Evolutionary conservation across 768 basidiomycete genomes (phyloP).

Genomic region (Lactarius quietus): DNA sequence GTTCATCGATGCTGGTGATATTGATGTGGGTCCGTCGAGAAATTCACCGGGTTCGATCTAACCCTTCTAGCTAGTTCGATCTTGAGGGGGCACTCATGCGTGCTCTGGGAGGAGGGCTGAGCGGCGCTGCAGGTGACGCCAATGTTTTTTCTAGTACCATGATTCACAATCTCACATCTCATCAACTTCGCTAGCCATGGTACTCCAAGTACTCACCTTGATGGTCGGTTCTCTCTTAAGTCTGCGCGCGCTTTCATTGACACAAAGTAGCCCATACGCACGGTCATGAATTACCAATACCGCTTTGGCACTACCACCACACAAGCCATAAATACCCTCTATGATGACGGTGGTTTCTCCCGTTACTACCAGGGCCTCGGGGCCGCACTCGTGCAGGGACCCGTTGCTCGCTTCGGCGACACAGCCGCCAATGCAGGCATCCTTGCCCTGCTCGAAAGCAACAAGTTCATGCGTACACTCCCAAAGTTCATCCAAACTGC

Average conservation of each 20-base stretch:
- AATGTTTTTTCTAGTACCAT: background rate
- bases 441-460: constrained; percentile 75
- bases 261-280: constrained; percentile 68
- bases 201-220: constrained; percentile 84
- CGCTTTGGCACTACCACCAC: constrained; percentile 78
- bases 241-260: constrained; percentile 17
- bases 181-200: constrained; percentile 62
- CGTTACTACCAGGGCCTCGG: constrained; percentile 86
- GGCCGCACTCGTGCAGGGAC: constrained; percentile 85
- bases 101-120: constrained; percentile 87
- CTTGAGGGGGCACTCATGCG: constrained; percentile 67
- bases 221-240: constrained; percentile 46
- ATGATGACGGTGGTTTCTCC: constrained; percentile 72
- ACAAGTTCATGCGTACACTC: constrained; percentile 62
- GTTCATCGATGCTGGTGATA: constrained; percentile 64
- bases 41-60: background rate
- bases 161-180: background rate
- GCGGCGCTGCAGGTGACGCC: constrained; percentile 74
- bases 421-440: constrained; percentile 94
- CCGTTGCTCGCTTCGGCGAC: constrained; percentile 85
- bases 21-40: constrained; percentile 46
- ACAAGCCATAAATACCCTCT: constrained; percentile 61
- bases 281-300: constrained; percentile 97
- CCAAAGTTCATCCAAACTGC: constrained; percentile 69
- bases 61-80: constrained; percentile 62